phyloP scores from a whole-genome alignment of 768 basidiomycete species.

The Mycena kentingensis region DNA sequence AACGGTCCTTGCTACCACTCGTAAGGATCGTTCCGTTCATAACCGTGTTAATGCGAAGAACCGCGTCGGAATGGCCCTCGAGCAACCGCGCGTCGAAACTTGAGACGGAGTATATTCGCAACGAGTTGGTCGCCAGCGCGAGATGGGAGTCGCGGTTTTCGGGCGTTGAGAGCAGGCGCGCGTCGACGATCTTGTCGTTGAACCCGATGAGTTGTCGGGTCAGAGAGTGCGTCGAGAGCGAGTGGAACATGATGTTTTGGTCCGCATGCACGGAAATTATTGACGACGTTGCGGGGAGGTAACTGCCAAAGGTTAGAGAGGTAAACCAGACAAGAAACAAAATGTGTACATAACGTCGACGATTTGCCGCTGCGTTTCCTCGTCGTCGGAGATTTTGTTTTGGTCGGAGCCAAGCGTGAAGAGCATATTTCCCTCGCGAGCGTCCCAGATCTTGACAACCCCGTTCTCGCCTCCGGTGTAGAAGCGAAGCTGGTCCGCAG shows the following conservation, averaged over 20 bases:
- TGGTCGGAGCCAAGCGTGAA: slow-evolving; percentile 58
- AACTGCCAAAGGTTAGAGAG: slow-evolving; percentile 46
- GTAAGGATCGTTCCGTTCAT: slow-evolving; percentile 72
- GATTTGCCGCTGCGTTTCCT: slow-evolving; percentile 86
- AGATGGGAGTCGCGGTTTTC: slow-evolving; percentile 64
- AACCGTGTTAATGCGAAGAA: slow-evolving; percentile 78
- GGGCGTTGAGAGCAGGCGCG: slow-evolving; percentile 63
- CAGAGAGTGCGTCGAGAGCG: slow-evolving; percentile 62
- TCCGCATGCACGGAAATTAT: slow-evolving; percentile 90
- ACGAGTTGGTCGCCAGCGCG: slow-evolving; percentile 97
- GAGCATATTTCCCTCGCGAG: slow-evolving; percentile 59
- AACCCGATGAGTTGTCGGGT: slow-evolving; percentile 89
- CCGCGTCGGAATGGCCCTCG: slow-evolving; percentile 88
- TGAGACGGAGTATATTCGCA: slow-evolving; percentile 81
- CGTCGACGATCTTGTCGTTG: slow-evolving; percentile 97
- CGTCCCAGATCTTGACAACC: slow-evolving; percentile 83
- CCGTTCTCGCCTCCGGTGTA: slow-evolving; percentile 95
- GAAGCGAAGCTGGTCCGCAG: slow-evolving; percentile 54
- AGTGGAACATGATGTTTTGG: slow-evolving; percentile 95
- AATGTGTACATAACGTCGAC: slow-evolving; percentile 71
- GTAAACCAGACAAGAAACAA: slow-evolving; percentile 20
- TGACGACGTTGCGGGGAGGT: slow-evolving; percentile 61
- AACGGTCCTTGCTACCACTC: slow-evolving; percentile 90
- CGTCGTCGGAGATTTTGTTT: slow-evolving; percentile 46
- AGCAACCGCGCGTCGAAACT: slow-evolving; percentile 84